phyloP scores from a whole-genome alignment of 228 moss, liverwort and hornwort species.

The Sphagnum fallax region DNA sequence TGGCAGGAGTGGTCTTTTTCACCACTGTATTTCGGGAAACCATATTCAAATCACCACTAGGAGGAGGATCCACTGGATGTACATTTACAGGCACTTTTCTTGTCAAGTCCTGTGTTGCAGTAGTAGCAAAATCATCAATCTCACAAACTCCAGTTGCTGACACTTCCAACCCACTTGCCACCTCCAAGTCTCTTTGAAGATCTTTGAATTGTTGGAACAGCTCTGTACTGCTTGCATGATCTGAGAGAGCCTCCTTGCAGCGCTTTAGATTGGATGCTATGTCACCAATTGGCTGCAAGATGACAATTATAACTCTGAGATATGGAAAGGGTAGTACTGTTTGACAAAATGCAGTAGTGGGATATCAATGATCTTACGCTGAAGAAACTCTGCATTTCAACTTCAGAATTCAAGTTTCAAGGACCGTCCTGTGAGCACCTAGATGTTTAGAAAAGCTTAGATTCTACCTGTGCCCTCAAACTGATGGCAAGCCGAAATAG shows the following conservation, averaged over 20 bases:
- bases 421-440: neutral
- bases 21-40: no score
- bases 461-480: conserved; percentile 34
- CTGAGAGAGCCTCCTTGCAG: conserved; percentile 13
- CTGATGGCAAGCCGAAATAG: conserved; percentile 39
- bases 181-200: neutral
- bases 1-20: no score
- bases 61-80: no score
- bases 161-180: no score
- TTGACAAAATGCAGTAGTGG: neutral
- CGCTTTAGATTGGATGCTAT: conserved; percentile 21
- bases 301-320: neutral
- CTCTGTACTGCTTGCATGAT: conserved; percentile 13
- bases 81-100: no score
- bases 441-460: neutral
- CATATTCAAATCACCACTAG: no score
- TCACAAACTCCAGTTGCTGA: no score
- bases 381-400: neutral
- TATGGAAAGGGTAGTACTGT: neutral
- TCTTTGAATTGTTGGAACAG: conserved; percentile 30
- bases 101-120: no score
- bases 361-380: neutral
- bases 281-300: conserved; percentile 22
- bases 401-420: neutral
- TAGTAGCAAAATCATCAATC: no score